Evolutionary conservation across 2,329 filamentous ascomycete genomes (phyloP).

Genomic region (Xylariaceae sp.): DNA sequence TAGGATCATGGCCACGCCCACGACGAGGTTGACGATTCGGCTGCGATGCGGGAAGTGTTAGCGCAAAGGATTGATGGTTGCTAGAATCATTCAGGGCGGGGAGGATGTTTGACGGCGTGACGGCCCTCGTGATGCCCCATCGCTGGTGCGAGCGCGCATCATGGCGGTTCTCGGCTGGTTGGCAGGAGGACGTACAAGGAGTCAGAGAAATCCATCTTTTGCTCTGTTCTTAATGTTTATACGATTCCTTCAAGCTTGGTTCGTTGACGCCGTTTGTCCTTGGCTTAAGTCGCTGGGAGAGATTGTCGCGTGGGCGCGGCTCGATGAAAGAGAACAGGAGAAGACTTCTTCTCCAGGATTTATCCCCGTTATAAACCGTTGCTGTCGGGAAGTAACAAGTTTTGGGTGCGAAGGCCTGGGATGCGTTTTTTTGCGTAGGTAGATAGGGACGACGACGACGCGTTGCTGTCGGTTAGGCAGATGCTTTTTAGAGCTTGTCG

Average conservation of each 20-base stretch:
- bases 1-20: slow-evolving; percentile 85
- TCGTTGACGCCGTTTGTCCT: not conserved
- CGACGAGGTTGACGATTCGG: slow-evolving; percentile 90
- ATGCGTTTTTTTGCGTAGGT: not conserved
- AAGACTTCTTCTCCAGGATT: too few species aligned
- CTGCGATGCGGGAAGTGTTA: slow-evolving; percentile 56
- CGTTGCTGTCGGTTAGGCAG: slow-evolving; percentile 16
- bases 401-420: too few species aligned
- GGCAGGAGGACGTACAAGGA: slow-evolving; percentile 71
- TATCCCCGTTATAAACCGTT: too few species aligned
- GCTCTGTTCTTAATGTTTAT: too few species aligned
- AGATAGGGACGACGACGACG: slow-evolving; percentile 5
- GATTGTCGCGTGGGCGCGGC: too few species aligned
- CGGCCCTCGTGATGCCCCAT: not conserved
- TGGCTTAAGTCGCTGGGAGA: too few species aligned
- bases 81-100: slow-evolving; percentile 30
- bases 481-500: slow-evolving; percentile 16
- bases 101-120: too few species aligned
- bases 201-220: slow-evolving; percentile 86
- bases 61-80: slow-evolving; percentile 36
- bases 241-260: slow-evolving; percentile 2
- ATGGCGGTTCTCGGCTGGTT: not conserved
- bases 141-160: not conserved
- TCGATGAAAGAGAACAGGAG: too few species aligned
- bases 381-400: too few species aligned